Base-by-base conservation (phyloP, 148 eudicot genomes). In the Selenicereus undatus region DNA sequence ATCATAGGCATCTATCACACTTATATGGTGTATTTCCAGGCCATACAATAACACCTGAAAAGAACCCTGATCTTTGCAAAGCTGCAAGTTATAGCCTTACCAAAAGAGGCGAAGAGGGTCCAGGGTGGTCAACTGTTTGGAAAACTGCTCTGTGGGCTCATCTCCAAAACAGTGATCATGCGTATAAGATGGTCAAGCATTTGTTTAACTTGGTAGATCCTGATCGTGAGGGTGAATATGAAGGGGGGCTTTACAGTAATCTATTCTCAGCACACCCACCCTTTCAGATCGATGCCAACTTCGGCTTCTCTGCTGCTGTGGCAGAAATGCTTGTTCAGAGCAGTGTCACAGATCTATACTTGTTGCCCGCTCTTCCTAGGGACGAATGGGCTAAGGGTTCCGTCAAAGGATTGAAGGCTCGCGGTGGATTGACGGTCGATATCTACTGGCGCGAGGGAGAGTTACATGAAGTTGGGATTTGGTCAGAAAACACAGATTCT, bases 261-360 rank as follows among this genome's bases (percentile, higher is more conserved):
- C 81, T 94, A 74, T 91, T 94, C 81, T 80, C 97, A 26, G 95
- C 97, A 76, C 98, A 94, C 78, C 98, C 97, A 16, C 97, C 97
- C 78, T 93, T 94, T 83, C 98, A 94, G 84, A 94, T 94, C 58
- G 98, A 92, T 82, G 93, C 97, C 48, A 94, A 94, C 82, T 91
- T 95, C 35, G 98, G 98, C 0, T 95, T 95, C 76, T 86, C 92
- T 58, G 90, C 94, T 64, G 98, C 98, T 79, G 48, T 95, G 70
- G 89, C 98, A 32, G 98, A 95, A 83, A 93, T 95, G 93, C 92
- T 95, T 79, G 92, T 95, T 58, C 98, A 95, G 83, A 95, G 98
- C 86, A 93, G 90, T 20, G 74, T 88, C 65, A 89, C 87, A 78
- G 97, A 95, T 86, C 86, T 95, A 16, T 85, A 86, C 86, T 80